Evolutionary conservation across 176 grass and related monocot genomes (phyloP), one percentile per base, ranked within the genome.

Genomic region (Carex pumila): DNA sequence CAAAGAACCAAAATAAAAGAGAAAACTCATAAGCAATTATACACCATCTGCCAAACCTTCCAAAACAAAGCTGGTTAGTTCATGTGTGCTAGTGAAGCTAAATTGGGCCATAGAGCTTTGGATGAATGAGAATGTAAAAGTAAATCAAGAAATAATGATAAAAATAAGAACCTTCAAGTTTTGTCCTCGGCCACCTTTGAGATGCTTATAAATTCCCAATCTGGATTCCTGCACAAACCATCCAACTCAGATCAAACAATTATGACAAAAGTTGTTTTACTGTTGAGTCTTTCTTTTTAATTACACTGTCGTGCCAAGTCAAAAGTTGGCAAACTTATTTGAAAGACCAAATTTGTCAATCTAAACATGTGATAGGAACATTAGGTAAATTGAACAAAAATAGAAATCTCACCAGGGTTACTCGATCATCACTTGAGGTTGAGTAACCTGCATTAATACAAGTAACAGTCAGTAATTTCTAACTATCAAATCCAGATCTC

Each of bases 171-270:
- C 84, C 84, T 85, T 36, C 21, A 74, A 10, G 37, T 79, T 65
- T 36, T 63, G 84, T 19, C 60, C 57, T 49, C 15, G 55, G 73
- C 73, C 39, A 77, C 50, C 50, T 56, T 77, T 77, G 49, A 61
- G 36, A 55, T 65, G 71, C 60, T 39, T 78, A 57, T 79, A 85
- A 79, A 77, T 61, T 2, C 60, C 84, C 39, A 85, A 65, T 34
- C 6, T 58, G 25, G 84, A 85, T 79, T 85, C 84, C 84, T 85
- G 71, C 70, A 83, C 9, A 74, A 85, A 3, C 50, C 73, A 85
- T n/a, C 30, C n/a, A 84, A 73, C 4, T 17, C 3, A 11, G 25
- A 81, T 81, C 18, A 61, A 50, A 47, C 37, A 82, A 45, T 52
- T 14, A 49, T 5, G 37, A 61, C 62, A 43, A 41, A 37, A 25